Percentiles rank a stretch among this genome's conserved stretches.
Conservation (phyloP, 345 rosid genomes). For the Boechera retrofracta region DNA sequence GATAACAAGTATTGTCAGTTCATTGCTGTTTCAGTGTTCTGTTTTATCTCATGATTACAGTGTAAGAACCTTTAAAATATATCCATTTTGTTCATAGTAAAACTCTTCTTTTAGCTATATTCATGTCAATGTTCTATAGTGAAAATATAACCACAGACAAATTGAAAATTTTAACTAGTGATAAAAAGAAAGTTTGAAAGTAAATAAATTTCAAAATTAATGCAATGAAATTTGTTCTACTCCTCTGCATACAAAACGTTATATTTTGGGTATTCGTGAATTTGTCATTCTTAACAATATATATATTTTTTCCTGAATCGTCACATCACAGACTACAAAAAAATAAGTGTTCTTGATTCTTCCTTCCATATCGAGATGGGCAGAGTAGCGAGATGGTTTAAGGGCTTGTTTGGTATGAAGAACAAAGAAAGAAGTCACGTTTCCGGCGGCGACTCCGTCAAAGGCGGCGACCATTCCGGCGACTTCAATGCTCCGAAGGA, state of each 20-base stretch:
- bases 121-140: neutral
- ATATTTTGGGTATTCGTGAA: constrained; percentile 26
- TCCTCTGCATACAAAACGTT: constrained; percentile 28
- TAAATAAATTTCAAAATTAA: constrained; percentile 22
- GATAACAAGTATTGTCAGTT: constrained; percentile 15
- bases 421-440: constrained; percentile 53
- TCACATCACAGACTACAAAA: constrained; percentile 37
- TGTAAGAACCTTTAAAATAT: neutral
- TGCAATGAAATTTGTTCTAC: constrained; percentile 30
- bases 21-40: neutral
- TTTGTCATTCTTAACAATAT: constrained; percentile 29
- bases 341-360: constrained; percentile 19
- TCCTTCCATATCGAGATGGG: constrained; percentile 56
- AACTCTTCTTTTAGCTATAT: constrained; percentile 6
- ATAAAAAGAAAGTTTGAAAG: neutral
- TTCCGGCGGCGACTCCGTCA: constrained; percentile 50
- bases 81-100: constrained; percentile 11
- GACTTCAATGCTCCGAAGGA: constrained; percentile 36
- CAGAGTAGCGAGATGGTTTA: constrained; percentile 73
- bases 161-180: neutral
- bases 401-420: constrained; percentile 65
- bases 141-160: neutral
- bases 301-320: constrained; percentile 14
- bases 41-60: constrained; percentile 13
- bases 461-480: constrained; percentile 42